A percentile compares a stretch with the other conserved stretches of the same genome.
phyloP scores from a whole-genome alignment of 2,329 filamentous ascomycete species.

The Lachnellula arida region DNA sequence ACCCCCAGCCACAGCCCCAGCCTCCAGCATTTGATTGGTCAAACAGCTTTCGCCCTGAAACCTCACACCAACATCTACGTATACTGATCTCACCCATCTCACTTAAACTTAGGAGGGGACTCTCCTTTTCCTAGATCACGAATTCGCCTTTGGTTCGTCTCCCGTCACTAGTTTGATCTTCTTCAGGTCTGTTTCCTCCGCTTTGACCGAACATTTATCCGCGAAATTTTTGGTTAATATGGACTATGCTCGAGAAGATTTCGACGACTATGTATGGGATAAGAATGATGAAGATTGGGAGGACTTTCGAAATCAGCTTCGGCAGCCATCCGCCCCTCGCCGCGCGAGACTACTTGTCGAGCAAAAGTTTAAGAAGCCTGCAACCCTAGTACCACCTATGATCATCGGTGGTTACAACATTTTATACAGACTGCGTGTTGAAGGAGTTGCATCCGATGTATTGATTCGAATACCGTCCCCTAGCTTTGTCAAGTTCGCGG shows the following conservation, averaged over 20 bases:
- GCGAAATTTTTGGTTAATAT: neutral
- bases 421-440: constrained; percentile 18
- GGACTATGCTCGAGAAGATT: constrained; percentile 9
- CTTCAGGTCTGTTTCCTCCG: too few species aligned
- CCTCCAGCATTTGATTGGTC: too few species aligned
- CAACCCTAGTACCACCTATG: constrained; percentile 14
- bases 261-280: constrained; percentile 22
- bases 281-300: constrained; percentile 19
- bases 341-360: constrained; percentile 8
- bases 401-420: constrained; percentile 21
- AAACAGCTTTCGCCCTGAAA: too few species aligned
- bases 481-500: constrained; percentile 10
- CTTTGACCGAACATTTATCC: too few species aligned
- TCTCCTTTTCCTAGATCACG: too few species aligned
- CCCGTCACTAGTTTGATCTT: too few species aligned
- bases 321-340: constrained; percentile 1
- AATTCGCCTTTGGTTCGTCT: too few species aligned
- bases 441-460: constrained; percentile 10
- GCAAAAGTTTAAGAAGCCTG: constrained; percentile 14
- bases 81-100: too few species aligned
- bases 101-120: too few species aligned
- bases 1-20: too few species aligned
- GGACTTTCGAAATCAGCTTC: constrained; percentile 13
- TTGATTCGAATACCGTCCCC: constrained; percentile 12
- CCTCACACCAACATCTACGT: too few species aligned